A percentile compares a stretch with the other conserved stretches of the same genome.
Conservation (phyloP, 129 eudicot species). For the Saussurea involucrata region DNA sequence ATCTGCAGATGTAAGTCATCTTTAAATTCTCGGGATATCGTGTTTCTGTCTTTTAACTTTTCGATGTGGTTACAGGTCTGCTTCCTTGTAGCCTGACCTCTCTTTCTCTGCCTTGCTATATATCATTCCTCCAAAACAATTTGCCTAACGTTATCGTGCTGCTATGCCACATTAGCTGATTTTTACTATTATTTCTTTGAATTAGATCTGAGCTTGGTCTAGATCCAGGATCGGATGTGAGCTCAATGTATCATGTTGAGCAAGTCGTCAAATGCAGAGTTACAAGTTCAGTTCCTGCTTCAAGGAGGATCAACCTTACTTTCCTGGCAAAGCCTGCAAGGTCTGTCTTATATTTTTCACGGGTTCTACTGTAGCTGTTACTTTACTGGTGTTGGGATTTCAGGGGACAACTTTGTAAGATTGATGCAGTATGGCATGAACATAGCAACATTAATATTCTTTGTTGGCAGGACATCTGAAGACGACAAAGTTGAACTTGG, state of each 20-base stretch:
- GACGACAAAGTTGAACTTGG: conserved; percentile 69
- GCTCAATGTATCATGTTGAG: conserved; percentile 79
- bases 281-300: conserved; percentile 68
- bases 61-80: too few species aligned
- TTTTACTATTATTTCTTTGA: conserved; percentile 15
- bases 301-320: conserved; percentile 71
- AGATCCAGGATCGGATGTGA: conserved; percentile 70
- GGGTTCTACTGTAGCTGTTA: neutral
- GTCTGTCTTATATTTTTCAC: conserved; percentile 27
- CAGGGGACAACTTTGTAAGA: neutral
- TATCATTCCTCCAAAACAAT: neutral
- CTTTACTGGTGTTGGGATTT: neutral
- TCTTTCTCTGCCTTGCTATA: neutral
- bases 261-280: conserved; percentile 93
- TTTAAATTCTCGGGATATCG: neutral
- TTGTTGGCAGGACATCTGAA: conserved; percentile 41
- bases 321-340: conserved; percentile 60
- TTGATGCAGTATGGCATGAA: neutral
- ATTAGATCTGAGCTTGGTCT: conserved; percentile 86
- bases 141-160: neutral
- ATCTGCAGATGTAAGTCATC: neutral
- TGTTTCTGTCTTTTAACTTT: neutral
- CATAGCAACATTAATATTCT: neutral
- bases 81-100: too few species aligned
- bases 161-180: neutral